Percentiles rank a stretch among this genome's conserved stretches.
These are phyloP conservation scores for Debaryomycetaceae sp. DNA, from an alignment of 1,139 yeast genomes.

Conservation along the genomic window DNA sequence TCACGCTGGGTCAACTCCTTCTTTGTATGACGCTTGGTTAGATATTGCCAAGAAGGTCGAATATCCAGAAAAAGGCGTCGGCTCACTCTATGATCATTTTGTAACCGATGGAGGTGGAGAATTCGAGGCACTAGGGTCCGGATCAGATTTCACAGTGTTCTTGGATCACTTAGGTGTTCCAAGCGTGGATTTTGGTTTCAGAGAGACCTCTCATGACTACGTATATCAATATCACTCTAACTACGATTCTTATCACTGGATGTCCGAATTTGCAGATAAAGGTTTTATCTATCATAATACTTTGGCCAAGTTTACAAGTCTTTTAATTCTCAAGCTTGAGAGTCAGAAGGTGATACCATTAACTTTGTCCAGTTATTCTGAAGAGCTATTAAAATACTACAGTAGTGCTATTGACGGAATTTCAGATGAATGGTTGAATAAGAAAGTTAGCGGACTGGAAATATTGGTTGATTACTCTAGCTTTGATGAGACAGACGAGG, in stretches of 20 bases:
- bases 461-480: conserved; percentile 16
- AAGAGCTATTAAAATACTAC: conserved; percentile 28
- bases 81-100: conserved; percentile 60
- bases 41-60: conserved; percentile 32
- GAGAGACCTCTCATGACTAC: conserved; percentile 31
- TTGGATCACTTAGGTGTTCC: conserved; percentile 49
- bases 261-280: conserved; percentile 53
- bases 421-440: conserved; percentile 32
- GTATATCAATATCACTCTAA: conserved; percentile 58
- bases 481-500: conserved; percentile 18
- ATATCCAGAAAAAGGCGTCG: conserved; percentile 46
- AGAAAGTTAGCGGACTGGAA: conserved; percentile 12
- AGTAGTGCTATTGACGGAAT: conserved; percentile 24
- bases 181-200: conserved; percentile 38
- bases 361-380: conserved; percentile 33
- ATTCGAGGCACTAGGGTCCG: conserved; percentile 40
- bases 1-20: conserved; percentile 36
- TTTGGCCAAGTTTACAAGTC: conserved; percentile 57
- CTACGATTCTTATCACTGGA: conserved; percentile 58
- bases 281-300: conserved; percentile 52
- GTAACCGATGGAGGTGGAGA: conserved; percentile 31
- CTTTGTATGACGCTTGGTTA: conserved; percentile 30
- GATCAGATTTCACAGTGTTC: conserved; percentile 47
- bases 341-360: conserved; percentile 53
- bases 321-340: conserved; percentile 49